Evolutionary conservation across 139 green algal genomes (phyloP).

Genomic region (Tetraselmis chui): DNA sequence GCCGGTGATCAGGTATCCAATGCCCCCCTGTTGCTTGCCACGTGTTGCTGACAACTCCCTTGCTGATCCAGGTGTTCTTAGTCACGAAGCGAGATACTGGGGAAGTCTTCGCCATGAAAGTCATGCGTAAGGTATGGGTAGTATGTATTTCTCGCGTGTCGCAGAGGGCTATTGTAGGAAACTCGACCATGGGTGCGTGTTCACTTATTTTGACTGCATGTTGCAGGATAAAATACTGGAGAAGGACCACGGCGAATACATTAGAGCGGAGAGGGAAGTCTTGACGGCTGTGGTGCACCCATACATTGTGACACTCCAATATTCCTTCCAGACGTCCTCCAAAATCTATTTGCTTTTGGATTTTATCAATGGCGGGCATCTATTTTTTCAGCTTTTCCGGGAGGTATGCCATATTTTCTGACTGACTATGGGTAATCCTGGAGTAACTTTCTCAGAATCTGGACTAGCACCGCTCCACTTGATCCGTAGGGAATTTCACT

Average conservation of each 20-base stretch:
- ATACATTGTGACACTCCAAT: constrained; percentile 92
- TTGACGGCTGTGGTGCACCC: constrained; percentile 88
- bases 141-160: too few relatives aligned
- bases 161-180: too few relatives aligned
- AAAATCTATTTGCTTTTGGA: constrained; percentile 98
- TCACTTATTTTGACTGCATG: constrained; percentile 11
- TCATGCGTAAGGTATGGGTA: constrained; percentile 67
- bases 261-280: constrained; percentile 82
- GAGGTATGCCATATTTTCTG: constrained; percentile 27
- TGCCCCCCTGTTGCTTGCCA: neutral
- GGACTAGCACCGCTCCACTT: neutral
- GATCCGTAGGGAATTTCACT: neutral
- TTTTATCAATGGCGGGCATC: constrained; percentile 96
- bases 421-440: neutral
- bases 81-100: neutral
- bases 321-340: constrained; percentile 84
- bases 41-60: neutral
- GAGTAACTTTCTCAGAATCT: neutral
- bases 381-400: constrained; percentile 97
- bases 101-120: constrained; percentile 84
- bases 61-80: neutral
- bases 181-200: too few relatives aligned
- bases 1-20: constrained; percentile 55
- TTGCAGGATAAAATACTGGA: constrained; percentile 82
- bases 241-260: constrained; percentile 85